Conservation (phyloP, 495 filamentous ascomycete species). For the Xylaria venustula region DNA sequence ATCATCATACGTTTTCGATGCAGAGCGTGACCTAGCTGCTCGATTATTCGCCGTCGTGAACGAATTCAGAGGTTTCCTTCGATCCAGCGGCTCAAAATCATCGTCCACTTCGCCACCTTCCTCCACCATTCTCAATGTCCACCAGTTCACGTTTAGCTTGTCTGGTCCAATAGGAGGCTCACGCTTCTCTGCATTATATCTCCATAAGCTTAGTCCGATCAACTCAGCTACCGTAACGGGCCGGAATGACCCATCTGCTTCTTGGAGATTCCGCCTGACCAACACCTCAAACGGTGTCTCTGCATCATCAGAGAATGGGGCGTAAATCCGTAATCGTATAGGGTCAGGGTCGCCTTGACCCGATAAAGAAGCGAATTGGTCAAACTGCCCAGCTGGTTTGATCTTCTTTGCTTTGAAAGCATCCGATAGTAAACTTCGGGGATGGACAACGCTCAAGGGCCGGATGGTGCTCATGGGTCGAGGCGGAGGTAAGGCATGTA, state of each 20-base stretch:
- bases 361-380: slow-evolving; percentile 79
- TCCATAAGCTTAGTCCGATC: slow-evolving; percentile 85
- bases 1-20: slow-evolving; percentile 86
- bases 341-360: slow-evolving; percentile 83
- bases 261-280: slow-evolving; percentile 71
- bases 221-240: slow-evolving; percentile 83
- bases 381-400: slow-evolving; percentile 79
- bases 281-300: slow-evolving; percentile 74
- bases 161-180: slow-evolving; percentile 66
- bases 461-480: slow-evolving; percentile 80
- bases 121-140: slow-evolving; percentile 93
- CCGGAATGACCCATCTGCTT: slow-evolving; percentile 59
- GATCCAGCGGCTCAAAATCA: slow-evolving; percentile 84
- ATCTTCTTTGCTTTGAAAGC: slow-evolving; percentile 73
- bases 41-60: slow-evolving; percentile 90
- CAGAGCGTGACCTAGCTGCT: slow-evolving; percentile 64
- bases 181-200: slow-evolving; percentile 78
- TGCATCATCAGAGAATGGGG: slow-evolving; percentile 73
- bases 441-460: slow-evolving; percentile 80
- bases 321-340: slow-evolving; percentile 81
- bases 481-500: slow-evolving; percentile 81
- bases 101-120: slow-evolving; percentile 84
- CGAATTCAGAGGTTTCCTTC: slow-evolving; percentile 74
- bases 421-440: slow-evolving; percentile 67
- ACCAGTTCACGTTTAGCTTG: slow-evolving; percentile 83